A percentile compares a stretch with the other conserved stretches of the same genome.
phyloP scores from a whole-genome alignment of 306 rosid species.

The Rosa rugosa region DNA sequence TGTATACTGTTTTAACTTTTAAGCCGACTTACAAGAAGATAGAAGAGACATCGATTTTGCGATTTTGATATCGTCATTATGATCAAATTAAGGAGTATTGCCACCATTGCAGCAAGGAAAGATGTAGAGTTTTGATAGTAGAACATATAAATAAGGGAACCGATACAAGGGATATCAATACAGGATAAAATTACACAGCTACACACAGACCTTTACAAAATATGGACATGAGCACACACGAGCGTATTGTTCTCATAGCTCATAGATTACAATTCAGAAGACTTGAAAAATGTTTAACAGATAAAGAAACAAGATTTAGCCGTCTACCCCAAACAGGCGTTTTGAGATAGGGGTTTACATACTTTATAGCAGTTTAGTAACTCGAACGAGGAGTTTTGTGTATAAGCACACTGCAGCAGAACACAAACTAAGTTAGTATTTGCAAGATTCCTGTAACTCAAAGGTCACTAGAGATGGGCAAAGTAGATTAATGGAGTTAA shows the following conservation, averaged over 20 bases:
- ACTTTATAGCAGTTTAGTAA: not conserved
- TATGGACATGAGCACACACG: constrained; percentile 23
- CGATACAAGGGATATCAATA: constrained; percentile 6
- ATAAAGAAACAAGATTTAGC: not conserved
- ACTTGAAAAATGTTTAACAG: not conserved
- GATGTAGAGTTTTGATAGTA: not conserved
- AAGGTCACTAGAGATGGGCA: not conserved
- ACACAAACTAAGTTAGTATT: not conserved
- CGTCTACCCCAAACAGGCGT: constrained; percentile 18
- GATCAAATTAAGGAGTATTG: not conserved
- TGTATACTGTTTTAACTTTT: not conserved
- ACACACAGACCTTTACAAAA: constrained; percentile 18
- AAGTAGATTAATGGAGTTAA: not conserved
- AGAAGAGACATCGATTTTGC: not conserved
- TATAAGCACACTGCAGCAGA: not conserved
- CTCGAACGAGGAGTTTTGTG: not conserved
- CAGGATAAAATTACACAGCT: constrained; percentile 16
- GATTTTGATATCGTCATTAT: not conserved
- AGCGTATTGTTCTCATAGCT: not conserved
- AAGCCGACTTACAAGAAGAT: constrained; percentile 22
- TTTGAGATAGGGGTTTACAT: constrained; percentile 4
- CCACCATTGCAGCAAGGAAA: not conserved
- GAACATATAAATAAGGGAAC: constrained; percentile 22
- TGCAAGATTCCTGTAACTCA: not conserved
- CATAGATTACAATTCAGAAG: not conserved